A percentile compares a stretch with the other conserved stretches of the same genome.
These are phyloP conservation scores for Leccinum broughii DNA, from an alignment of 768 basidiomycete species.

Conservation along the genomic window DNA sequence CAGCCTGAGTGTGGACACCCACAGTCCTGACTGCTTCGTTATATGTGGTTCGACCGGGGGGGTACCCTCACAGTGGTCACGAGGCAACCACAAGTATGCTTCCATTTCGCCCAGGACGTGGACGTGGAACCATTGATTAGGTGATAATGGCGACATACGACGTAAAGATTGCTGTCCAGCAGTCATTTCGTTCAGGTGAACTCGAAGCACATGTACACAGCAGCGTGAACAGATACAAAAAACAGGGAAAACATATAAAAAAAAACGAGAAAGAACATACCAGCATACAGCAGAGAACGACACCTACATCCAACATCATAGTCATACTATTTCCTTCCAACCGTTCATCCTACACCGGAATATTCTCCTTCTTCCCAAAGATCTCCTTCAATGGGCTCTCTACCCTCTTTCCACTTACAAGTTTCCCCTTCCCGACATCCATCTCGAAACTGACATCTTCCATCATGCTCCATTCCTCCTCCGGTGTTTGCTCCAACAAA, in stretches of 20 bases:
- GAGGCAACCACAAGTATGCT: background rate
- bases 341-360: constrained; percentile 15
- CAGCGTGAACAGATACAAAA: constrained; percentile 4
- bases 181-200: background rate
- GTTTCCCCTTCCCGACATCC: constrained; percentile 28
- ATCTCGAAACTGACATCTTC: constrained; percentile 57
- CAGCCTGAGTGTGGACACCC: too few species aligned
- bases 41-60: constrained; percentile 1
- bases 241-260: background rate
- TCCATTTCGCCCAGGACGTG: background rate
- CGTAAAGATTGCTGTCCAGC: background rate
- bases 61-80: constrained; percentile 21
- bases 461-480: constrained; percentile 49
- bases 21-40: background rate
- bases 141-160: constrained; percentile 2
- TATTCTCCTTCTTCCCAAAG: constrained; percentile 31
- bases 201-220: constrained; percentile 1
- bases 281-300: constrained; percentile 13
- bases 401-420: constrained; percentile 31
- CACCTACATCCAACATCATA: background rate
- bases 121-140: background rate
- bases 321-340: background rate
- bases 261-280: constrained; percentile 1
- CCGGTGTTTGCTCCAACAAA: constrained; percentile 60
- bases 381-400: constrained; percentile 33